These are phyloP conservation scores for Lactarius sanguifluus DNA, from an alignment of 768 basidiomycete genomes.

Conservation along the genomic window DNA sequence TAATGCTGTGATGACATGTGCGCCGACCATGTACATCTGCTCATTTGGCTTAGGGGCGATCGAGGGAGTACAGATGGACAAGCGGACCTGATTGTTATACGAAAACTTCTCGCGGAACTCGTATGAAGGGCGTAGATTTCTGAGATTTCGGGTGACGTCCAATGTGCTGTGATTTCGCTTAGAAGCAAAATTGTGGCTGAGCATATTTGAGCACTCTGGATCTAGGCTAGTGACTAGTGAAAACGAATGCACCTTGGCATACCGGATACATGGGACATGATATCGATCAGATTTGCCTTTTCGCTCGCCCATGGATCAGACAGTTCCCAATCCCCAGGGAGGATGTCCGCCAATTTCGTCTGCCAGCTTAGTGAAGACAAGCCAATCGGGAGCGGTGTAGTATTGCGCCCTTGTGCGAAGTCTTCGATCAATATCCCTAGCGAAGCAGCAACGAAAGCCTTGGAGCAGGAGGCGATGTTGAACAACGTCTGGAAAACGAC, in stretches of 20 bases:
- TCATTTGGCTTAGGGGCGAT: not conserved
- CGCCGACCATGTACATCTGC: slow-evolving; percentile 43
- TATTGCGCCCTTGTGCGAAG: slow-evolving; percentile 39
- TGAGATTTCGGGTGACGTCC: slow-evolving; percentile 31
- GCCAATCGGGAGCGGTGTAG: slow-evolving; percentile 37
- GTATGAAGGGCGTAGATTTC: slow-evolving; percentile 36
- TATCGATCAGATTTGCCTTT: slow-evolving; percentile 40
- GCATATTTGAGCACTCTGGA: not conserved
- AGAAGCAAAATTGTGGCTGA: slow-evolving; percentile 21
- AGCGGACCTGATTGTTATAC: slow-evolving; percentile 42
- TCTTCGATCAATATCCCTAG: slow-evolving; percentile 46
- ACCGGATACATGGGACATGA: slow-evolving; percentile 44
- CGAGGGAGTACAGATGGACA: not conserved
- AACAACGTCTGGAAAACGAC: slow-evolving; percentile 39
- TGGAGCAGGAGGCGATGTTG: slow-evolving; percentile 40
- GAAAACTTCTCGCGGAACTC: slow-evolving; percentile 42
- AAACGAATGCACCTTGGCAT: slow-evolving; percentile 36
- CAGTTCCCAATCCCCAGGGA: slow-evolving; percentile 42
- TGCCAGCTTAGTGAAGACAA: slow-evolving; percentile 39
- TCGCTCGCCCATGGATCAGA: slow-evolving; percentile 43
- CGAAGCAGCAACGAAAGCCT: slow-evolving; percentile 42
- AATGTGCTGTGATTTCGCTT: not conserved
- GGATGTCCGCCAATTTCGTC: slow-evolving; percentile 39
- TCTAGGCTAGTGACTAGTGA: not conserved
- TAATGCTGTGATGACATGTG: slow-evolving; percentile 39